These are phyloP conservation scores for Exophiala xenobiotica DNA, from an alignment of 2,329 filamentous ascomycete genomes.

Conservation along the genomic window DNA sequence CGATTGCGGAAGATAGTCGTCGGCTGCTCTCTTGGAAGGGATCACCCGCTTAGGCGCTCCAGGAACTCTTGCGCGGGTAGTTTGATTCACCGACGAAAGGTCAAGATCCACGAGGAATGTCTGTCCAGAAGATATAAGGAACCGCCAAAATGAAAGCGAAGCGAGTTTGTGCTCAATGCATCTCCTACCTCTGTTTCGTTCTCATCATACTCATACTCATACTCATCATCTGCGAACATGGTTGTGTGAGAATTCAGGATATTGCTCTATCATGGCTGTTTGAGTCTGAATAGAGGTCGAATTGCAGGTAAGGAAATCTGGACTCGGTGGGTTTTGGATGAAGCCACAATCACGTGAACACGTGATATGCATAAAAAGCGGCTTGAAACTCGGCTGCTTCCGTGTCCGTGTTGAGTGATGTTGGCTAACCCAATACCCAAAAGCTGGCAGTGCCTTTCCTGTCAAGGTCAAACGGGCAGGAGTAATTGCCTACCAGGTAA, in stretches of 20 bases:
- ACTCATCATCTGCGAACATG: slow-evolving; percentile 51
- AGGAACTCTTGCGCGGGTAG: slow-evolving; percentile 31
- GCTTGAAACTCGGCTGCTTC: too few relatives aligned
- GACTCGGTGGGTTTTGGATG: too few relatives aligned
- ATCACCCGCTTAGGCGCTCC: slow-evolving; percentile 7
- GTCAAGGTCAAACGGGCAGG: too few relatives aligned
- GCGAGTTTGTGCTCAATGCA: slow-evolving; percentile 2
- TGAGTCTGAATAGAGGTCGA: too few relatives aligned
- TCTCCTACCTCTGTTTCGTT: slow-evolving; percentile 52
- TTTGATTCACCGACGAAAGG: slow-evolving; percentile 48
- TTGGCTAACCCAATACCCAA: too few relatives aligned
- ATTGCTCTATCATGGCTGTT: slow-evolving; percentile 6
- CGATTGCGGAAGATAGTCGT: slow-evolving; percentile 9
- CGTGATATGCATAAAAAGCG: too few relatives aligned
- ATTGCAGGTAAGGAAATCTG: too few relatives aligned
- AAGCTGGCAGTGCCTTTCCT: too few relatives aligned
- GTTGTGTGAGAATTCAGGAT: background rate
- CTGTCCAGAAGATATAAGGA: slow-evolving; percentile 35
- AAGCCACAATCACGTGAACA: too few relatives aligned
- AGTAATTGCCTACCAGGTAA: too few relatives aligned
- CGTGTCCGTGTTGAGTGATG: too few relatives aligned
- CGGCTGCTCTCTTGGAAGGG: slow-evolving; percentile 16
- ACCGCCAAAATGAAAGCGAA: slow-evolving; percentile 6
- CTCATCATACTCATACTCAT: slow-evolving; percentile 61
- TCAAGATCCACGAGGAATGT: slow-evolving; percentile 62